Percentiles rank a stretch among this genome's conserved stretches.
These are phyloP conservation scores for Rhodotorula paludigena DNA, from an alignment of 768 basidiomycete species.

Conservation along the genomic window DNA sequence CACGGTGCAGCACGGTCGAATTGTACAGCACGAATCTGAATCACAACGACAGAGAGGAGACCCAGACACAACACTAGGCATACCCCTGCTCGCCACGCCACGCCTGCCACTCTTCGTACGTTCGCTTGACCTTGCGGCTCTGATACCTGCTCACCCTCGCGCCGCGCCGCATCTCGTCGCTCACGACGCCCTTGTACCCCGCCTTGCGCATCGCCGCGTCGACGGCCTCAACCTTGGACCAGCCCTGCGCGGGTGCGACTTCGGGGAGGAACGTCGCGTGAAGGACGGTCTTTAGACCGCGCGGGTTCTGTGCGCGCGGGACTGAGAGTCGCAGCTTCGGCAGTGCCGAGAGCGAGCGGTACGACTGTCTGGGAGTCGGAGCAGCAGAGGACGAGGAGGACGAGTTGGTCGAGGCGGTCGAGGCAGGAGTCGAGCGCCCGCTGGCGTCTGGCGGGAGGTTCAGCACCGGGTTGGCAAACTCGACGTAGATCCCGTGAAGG, in stretches of 20 bases:
- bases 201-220: conserved; percentile 90
- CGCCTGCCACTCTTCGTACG: conserved; percentile 69
- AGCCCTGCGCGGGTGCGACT: conserved; percentile 86
- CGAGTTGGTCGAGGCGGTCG: not conserved
- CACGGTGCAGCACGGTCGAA: too few relatives aligned
- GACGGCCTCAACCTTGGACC: conserved; percentile 83
- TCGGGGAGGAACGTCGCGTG: conserved; percentile 90
- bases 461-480: conserved; percentile 72
- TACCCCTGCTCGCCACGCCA: conserved; percentile 58
- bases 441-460: conserved; percentile 45
- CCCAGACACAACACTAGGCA: not conserved
- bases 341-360: conserved; percentile 30
- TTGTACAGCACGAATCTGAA: too few relatives aligned
- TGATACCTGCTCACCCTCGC: conserved; percentile 76
- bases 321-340: conserved; percentile 19
- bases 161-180: conserved; percentile 71
- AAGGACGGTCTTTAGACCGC: conserved; percentile 55
- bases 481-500: conserved; percentile 83
- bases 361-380: conserved; percentile 48
- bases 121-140: conserved; percentile 62
- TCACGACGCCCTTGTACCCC: conserved; percentile 76
- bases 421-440: conserved; percentile 52
- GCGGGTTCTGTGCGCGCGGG: conserved; percentile 13
- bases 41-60: too few relatives aligned
- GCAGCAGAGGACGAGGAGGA: conserved; percentile 56